phyloP scores from a whole-genome alignment of 495 filamentous ascomycete genomes.

The Clohesyomyces aquaticus region DNA sequence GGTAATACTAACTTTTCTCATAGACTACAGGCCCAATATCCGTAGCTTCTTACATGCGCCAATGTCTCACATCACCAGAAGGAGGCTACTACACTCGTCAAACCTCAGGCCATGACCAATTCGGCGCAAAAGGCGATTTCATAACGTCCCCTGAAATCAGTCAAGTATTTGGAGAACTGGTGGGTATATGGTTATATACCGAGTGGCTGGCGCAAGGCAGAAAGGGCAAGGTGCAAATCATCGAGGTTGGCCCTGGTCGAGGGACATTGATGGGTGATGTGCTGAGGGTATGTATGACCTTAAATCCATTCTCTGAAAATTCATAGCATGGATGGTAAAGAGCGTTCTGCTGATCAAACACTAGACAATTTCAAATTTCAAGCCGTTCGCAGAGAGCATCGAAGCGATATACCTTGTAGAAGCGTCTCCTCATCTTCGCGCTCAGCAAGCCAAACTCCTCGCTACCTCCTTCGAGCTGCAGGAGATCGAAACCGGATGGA shows the following conservation, averaged over 20 bases:
- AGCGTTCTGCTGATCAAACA: slow-evolving; percentile 7
- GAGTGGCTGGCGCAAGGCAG: slow-evolving; percentile 94
- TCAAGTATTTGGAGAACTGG: slow-evolving; percentile 91
- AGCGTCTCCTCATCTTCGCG: slow-evolving; percentile 74
- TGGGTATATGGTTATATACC: slow-evolving; percentile 90
- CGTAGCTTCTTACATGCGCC: slow-evolving; percentile 94
- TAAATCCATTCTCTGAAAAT: background rate
- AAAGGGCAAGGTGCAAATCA: slow-evolving; percentile 73
- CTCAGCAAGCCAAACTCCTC: slow-evolving; percentile 78
- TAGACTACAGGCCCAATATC: slow-evolving; percentile 86
- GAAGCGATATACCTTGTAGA: slow-evolving; percentile 90
- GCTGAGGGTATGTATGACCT: slow-evolving; percentile 77
- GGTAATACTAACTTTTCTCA: background rate
- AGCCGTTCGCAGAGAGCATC: slow-evolving; percentile 71
- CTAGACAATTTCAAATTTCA: slow-evolving; percentile 84
- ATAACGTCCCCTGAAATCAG: slow-evolving; percentile 97
- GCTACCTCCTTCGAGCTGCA: slow-evolving; percentile 73
- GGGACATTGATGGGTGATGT: slow-evolving; percentile 98
- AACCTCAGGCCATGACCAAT: slow-evolving; percentile 71
- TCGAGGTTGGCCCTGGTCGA: slow-evolving; percentile 92
- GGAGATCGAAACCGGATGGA: slow-evolving; percentile 73
- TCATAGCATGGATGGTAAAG: background rate
- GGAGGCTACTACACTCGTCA: slow-evolving; percentile 91
- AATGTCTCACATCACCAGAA: slow-evolving; percentile 89
- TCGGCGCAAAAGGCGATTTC: slow-evolving; percentile 90